Evolutionary conservation across 1,139 yeast genomes (phyloP).

Genomic region (Yamadazyma oceani): DNA sequence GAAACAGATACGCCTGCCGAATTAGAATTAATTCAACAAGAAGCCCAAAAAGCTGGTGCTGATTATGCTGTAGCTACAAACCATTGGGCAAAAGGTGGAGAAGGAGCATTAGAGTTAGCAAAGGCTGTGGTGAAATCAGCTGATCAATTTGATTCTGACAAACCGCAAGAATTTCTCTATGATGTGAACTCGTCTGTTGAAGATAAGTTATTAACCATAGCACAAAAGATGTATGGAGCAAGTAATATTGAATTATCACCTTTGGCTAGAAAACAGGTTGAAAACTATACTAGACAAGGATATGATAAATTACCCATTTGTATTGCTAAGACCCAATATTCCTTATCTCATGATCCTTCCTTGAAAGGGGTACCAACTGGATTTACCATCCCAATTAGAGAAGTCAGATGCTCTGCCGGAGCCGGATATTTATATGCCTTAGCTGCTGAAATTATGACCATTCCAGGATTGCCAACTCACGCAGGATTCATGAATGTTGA

Average conservation of each 20-base stretch:
- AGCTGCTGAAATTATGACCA: conserved; percentile 82
- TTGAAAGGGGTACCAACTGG: conserved; percentile 81
- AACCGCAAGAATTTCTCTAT: conserved; percentile 57
- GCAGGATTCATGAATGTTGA: conserved; percentile 86
- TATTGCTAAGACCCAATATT: conserved; percentile 82
- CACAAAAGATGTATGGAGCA: conserved; percentile 78
- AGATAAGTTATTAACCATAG: conserved; percentile 62
- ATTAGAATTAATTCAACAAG: conserved; percentile 58
- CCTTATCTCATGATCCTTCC: conserved; percentile 78
- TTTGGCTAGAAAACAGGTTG: conserved; percentile 65
- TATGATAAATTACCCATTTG: conserved; percentile 75
- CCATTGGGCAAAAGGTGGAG: conserved; percentile 84
- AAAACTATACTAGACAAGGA: conserved; percentile 66
- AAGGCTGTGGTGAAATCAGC: conserved; percentile 67
- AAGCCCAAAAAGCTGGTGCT: conserved; percentile 74
- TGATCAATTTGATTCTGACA: conserved; percentile 25
- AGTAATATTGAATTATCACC: conserved; percentile 64
- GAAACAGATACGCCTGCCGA: conserved; percentile 72
- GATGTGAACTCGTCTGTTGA: conserved; percentile 62
- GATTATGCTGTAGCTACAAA: conserved; percentile 70
- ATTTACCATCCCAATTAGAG: conserved; percentile 76
- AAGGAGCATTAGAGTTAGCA: conserved; percentile 69
- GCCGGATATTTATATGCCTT: conserved; percentile 82
- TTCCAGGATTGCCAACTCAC: conserved; percentile 81
- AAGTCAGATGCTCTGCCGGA: conserved; percentile 77